Evolutionary conservation across 768 basidiomycete genomes (phyloP).

Genomic region (Suillus placidus): DNA sequence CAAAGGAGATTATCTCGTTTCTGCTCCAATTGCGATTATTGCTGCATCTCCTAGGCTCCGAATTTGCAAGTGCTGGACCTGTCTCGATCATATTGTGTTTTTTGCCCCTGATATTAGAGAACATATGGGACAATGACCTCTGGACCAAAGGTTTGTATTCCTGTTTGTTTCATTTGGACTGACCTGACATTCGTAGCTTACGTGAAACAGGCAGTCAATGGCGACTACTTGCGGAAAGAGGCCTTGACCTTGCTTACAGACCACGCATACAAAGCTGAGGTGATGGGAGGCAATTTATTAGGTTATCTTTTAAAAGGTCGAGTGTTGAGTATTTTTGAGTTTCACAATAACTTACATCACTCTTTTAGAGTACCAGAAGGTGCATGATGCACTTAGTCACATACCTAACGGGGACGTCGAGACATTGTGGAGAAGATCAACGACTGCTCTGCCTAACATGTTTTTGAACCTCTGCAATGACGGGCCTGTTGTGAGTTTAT

Average conservation of each 20-base stretch:
- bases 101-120: slow-evolving; percentile 14
- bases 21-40: slow-evolving; percentile 29
- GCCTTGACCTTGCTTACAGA: slow-evolving; percentile 18
- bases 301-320: slow-evolving; percentile 20
- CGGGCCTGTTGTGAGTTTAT: slow-evolving; percentile 18
- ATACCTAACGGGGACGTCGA: slow-evolving; percentile 19
- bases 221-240: slow-evolving; percentile 25
- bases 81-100: slow-evolving; percentile 25
- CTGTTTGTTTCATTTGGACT: background rate
- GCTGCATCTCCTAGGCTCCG: slow-evolving; percentile 17
- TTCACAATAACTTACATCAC: background rate
- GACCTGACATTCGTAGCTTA: slow-evolving; percentile 19
- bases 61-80: slow-evolving; percentile 23
- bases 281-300: slow-evolving; percentile 25
- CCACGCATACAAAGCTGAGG: slow-evolving; percentile 21
- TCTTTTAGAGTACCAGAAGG: slow-evolving; percentile 25
- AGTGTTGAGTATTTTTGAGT: background rate
- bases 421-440: slow-evolving; percentile 12
- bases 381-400: slow-evolving; percentile 22
- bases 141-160: slow-evolving; percentile 25
- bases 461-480: slow-evolving; percentile 19
- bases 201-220: slow-evolving; percentile 19
- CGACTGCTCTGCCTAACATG: slow-evolving; percentile 11
- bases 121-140: slow-evolving; percentile 12
- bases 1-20: slow-evolving; percentile 18